A percentile compares a stretch with the other conserved stretches of the same genome.
phyloP scores from a whole-genome alignment of 768 basidiomycete genomes.

The Tulasnella sp. region DNA sequence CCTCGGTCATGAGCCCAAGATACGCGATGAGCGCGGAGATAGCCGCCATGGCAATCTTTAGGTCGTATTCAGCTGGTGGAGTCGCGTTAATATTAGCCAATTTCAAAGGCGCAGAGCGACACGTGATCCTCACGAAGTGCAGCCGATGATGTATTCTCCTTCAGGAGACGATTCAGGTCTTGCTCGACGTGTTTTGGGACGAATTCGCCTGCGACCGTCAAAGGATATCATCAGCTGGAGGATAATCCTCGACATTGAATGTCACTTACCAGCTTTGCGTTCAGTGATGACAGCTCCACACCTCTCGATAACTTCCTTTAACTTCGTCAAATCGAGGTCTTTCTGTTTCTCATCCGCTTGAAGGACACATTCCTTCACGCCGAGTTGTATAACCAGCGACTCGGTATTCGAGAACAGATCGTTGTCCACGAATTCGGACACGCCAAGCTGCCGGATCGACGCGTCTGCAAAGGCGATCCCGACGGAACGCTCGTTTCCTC shows the following conservation, averaged over 20 bases:
- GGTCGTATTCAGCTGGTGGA: conserved; percentile 57
- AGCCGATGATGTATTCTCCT: conserved; percentile 30
- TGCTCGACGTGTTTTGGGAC: conserved; percentile 66
- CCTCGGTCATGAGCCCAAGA: conserved; percentile 65
- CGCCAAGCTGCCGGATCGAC: conserved; percentile 71
- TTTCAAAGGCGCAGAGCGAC: not conserved
- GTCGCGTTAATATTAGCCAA: not conserved
- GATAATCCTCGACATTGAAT: not conserved
- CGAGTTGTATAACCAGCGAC: conserved; percentile 92
- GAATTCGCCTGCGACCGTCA: conserved; percentile 59
- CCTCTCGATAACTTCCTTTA: conserved; percentile 76
- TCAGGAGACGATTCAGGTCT: conserved; percentile 63
- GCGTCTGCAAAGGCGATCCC: conserved; percentile 92
- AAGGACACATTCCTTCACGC: conserved; percentile 93
- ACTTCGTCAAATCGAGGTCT: conserved; percentile 80
- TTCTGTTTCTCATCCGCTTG: conserved; percentile 34
- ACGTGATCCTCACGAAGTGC: conserved; percentile 16
- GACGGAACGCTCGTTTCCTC: conserved; percentile 53
- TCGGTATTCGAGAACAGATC: conserved; percentile 94
- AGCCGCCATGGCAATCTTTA: conserved; percentile 70
- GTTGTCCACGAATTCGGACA: conserved; percentile 87
- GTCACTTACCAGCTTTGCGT: conserved; percentile 63
- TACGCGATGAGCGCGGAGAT: conserved; percentile 75
- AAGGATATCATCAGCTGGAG: too few species aligned
- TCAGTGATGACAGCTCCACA: conserved; percentile 88